phyloP scores from a whole-genome alignment of 805 yeast species.

The Cyberlindnera misumaiensis region DNA sequence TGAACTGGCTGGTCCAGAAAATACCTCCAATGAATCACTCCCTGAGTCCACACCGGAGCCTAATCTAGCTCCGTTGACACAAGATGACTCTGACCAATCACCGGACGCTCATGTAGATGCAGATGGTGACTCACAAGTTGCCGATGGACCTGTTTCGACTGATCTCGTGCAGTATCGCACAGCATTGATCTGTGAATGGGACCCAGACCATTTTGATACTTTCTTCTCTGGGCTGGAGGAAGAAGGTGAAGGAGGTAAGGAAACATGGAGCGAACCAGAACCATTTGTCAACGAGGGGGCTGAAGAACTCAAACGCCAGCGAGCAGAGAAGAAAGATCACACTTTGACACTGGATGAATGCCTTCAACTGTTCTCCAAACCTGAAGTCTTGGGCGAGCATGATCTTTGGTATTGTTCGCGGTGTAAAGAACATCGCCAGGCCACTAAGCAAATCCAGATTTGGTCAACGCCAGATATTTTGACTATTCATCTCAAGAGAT shows the following conservation, averaged over 20 bases:
- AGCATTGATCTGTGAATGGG: conserved; percentile 66
- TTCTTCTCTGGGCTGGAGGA: conserved; percentile 46
- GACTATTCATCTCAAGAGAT: conserved; percentile 84
- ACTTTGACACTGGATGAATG: conserved; percentile 67
- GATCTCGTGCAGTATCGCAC: conserved; percentile 26
- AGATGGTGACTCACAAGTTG: conserved; percentile 3
- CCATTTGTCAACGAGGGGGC: conserved; percentile 47
- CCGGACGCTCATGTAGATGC: neutral
- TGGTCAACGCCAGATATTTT: conserved; percentile 94
- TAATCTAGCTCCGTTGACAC: no score
- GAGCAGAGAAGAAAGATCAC: conserved; percentile 26
- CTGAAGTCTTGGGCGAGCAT: conserved; percentile 80
- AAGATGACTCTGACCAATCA: no score
- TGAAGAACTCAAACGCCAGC: conserved; percentile 34
- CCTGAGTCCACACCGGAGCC: neutral
- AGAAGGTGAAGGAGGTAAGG: conserved; percentile 39
- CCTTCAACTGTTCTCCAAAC: conserved; percentile 61
- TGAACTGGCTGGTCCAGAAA: no score
- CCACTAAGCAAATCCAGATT: conserved; percentile 81
- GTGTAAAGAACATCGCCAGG: conserved; percentile 85
- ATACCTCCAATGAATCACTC: neutral
- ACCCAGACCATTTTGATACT: conserved; percentile 35
- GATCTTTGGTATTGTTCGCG: conserved; percentile 93
- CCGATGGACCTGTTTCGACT: neutral
- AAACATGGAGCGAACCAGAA: conserved; percentile 51